Evolutionary conservation across 306 rosid genomes (phyloP).

Genomic region (Bauhinia variegata): DNA sequence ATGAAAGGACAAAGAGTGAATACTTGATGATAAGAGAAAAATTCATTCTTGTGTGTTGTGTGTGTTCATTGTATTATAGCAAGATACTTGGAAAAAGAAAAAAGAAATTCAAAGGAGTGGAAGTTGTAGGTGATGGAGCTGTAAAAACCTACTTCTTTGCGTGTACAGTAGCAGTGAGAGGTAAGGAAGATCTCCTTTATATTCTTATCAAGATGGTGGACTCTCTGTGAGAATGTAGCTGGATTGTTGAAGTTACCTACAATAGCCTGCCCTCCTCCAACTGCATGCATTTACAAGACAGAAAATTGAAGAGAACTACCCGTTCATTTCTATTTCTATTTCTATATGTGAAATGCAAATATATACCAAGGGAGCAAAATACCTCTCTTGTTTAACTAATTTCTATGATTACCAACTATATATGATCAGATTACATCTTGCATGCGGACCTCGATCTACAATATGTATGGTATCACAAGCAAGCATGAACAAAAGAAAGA

Average conservation of each 20-base stretch:
- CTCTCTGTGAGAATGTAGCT: constrained; percentile 51
- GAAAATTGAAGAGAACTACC: not conserved
- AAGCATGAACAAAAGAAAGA: too few species aligned
- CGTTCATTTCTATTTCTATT: too few species aligned
- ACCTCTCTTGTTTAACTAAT: too few species aligned
- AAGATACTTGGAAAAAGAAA: too few species aligned
- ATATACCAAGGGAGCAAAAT: too few species aligned
- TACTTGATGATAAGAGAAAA: not conserved
- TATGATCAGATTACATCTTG: too few species aligned
- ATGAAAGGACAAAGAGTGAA: too few species aligned
- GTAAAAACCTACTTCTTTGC: constrained; percentile 71
- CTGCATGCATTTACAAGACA: constrained; percentile 36
- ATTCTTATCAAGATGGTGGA: constrained; percentile 50
- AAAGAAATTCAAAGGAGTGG: too few species aligned
- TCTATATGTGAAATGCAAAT: too few species aligned
- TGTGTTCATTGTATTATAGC: not conserved
- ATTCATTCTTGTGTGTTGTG: not conserved
- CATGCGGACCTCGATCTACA: too few species aligned
- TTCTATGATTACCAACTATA: too few species aligned
- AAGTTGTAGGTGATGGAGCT: not conserved
- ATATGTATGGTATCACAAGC: too few species aligned
- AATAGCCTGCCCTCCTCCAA: constrained; percentile 55
- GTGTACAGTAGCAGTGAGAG: constrained; percentile 92
- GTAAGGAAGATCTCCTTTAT: constrained; percentile 69
- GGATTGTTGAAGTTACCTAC: constrained; percentile 47